These are phyloP conservation scores for Mycena rosella DNA, from an alignment of 768 basidiomycete genomes.

Conservation along the genomic window DNA sequence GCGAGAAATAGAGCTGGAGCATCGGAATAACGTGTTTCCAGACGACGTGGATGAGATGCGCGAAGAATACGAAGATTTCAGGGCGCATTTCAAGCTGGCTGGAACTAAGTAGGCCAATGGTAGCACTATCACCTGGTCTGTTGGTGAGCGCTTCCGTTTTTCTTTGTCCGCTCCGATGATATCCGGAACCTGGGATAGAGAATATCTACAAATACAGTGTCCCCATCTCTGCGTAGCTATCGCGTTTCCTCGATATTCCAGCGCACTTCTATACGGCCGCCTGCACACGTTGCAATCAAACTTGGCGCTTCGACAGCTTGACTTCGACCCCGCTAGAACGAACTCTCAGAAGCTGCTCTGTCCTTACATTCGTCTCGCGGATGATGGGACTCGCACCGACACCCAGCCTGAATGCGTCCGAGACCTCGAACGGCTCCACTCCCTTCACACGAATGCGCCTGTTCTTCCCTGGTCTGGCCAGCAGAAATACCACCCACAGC, in stretches of 20 bases:
- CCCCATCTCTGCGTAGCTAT: conserved; percentile 14
- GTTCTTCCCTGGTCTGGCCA: too few species aligned
- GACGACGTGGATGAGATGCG: conserved; percentile 4
- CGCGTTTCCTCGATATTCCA: too few species aligned
- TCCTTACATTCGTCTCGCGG: conserved; percentile 18
- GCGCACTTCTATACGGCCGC: too few species aligned
- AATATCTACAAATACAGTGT: conserved; percentile 18
- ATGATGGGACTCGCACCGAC: conserved; percentile 13
- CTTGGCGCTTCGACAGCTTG: conserved; percentile 13
- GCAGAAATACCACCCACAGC: too few species aligned
- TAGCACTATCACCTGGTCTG: conserved; percentile 5
- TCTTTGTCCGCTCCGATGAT: conserved; percentile 14
- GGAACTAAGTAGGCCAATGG: conserved; percentile 5
- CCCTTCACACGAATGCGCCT: conserved; percentile 12
- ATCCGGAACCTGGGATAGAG: conserved; percentile 18
- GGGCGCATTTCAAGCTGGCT: conserved; percentile 5
- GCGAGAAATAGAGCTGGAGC: conserved; percentile 4
- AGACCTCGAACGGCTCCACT: conserved; percentile 15
- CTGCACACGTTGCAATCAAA: too few species aligned
- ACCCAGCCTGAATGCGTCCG: conserved; percentile 21
- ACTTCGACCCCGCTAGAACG: conserved; percentile 19
- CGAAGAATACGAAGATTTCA: conserved; percentile 2
- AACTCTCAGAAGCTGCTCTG: conserved; percentile 19
- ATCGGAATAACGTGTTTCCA: not conserved
- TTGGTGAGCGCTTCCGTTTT: conserved; percentile 17